Conservation (phyloP, 768 basidiomycete species). For the Rhizopogon vesiculosus region DNA sequence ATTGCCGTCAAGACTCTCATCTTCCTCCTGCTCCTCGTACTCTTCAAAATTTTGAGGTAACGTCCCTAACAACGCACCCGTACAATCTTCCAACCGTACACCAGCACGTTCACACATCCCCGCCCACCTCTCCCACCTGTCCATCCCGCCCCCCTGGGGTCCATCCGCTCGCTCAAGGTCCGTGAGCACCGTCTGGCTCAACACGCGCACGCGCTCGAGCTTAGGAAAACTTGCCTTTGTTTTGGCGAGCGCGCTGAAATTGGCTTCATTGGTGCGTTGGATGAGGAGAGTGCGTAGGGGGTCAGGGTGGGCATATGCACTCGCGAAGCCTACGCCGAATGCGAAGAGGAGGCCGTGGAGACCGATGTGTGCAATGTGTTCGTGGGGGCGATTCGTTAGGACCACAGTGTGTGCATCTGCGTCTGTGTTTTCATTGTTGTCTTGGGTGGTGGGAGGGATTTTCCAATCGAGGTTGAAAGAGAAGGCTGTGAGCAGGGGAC, state of each 20-base stretch:
- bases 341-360: slow-evolving; percentile 66
- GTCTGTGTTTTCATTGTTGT: slow-evolving; percentile 11
- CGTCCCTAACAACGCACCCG: slow-evolving; percentile 55
- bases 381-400: slow-evolving; percentile 50
- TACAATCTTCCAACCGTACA: slow-evolving; percentile 72
- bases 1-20: slow-evolving; percentile 12
- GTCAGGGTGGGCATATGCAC: slow-evolving; percentile 33
- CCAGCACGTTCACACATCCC: slow-evolving; percentile 42
- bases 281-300: slow-evolving; percentile 41
- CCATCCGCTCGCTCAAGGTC: slow-evolving; percentile 55
- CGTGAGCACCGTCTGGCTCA: slow-evolving; percentile 50
- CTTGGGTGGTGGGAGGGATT: slow-evolving; percentile 22
- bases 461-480: slow-evolving; percentile 78
- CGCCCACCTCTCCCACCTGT: slow-evolving; percentile 73
- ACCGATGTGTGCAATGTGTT: slow-evolving; percentile 55
- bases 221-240: slow-evolving; percentile 49
- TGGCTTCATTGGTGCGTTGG: slow-evolving; percentile 60
- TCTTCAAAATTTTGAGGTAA: slow-evolving; percentile 27
- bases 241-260: slow-evolving; percentile 45
- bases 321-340: slow-evolving; percentile 59
- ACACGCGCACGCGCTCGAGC: slow-evolving; percentile 51
- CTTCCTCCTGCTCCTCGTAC: slow-evolving; percentile 29
- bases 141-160: slow-evolving; percentile 35
- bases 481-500: slow-evolving; percentile 57
- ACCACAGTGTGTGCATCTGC: slow-evolving; percentile 25